phyloP scores from a whole-genome alignment of 352 stramenopile genomes.

The Phytopythium montanum region DNA sequence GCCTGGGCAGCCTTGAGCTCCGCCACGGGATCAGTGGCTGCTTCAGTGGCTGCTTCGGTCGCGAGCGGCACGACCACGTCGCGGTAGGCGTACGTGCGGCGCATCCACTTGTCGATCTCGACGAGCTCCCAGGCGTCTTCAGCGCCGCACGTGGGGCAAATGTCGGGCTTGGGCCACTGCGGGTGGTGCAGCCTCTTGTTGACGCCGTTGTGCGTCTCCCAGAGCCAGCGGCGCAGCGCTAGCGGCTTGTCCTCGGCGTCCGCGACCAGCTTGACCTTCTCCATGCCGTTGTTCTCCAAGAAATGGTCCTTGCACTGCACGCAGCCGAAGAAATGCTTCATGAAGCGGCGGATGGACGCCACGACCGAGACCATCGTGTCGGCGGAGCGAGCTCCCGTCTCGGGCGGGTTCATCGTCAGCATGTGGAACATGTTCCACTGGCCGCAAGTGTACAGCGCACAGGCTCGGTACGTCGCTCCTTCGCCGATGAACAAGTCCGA shows the following conservation, averaged over 20 bases:
- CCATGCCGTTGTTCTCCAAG: slow-evolving; percentile 66
- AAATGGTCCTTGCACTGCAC: slow-evolving; percentile 78
- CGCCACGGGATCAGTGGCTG: slow-evolving; percentile 6
- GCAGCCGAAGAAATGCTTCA: slow-evolving; percentile 86
- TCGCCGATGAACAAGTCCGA: slow-evolving; percentile 62
- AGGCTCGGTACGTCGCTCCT: slow-evolving; percentile 62
- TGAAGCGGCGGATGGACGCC: slow-evolving; percentile 73
- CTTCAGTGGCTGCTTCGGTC: slow-evolving; percentile 17
- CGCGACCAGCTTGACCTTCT: slow-evolving; percentile 60
- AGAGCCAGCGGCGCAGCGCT: slow-evolving; percentile 73
- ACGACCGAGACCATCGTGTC: slow-evolving; percentile 69
- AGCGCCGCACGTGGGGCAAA: slow-evolving; percentile 65
- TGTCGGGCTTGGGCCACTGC: slow-evolving; percentile 69
- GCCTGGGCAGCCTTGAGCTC: slow-evolving; percentile 10
- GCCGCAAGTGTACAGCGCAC: slow-evolving; percentile 75
- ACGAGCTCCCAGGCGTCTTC: slow-evolving; percentile 57
- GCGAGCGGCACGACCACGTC: slow-evolving; percentile 42
- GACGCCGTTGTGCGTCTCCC: slow-evolving; percentile 82
- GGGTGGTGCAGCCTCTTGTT: slow-evolving; percentile 76
- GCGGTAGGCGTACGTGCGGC: slow-evolving; percentile 54
- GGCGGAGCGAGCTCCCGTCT: slow-evolving; percentile 26
- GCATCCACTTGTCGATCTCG: slow-evolving; percentile 77
- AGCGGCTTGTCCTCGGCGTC: slow-evolving; percentile 63
- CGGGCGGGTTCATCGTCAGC: slow-evolving; percentile 68
- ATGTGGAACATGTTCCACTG: slow-evolving; percentile 90